Percentiles rank a stretch among this genome's conserved stretches.
These are phyloP conservation scores for Beauveria caledonica DNA, from an alignment of 2,329 filamentous ascomycete genomes.

Conservation along the genomic window DNA sequence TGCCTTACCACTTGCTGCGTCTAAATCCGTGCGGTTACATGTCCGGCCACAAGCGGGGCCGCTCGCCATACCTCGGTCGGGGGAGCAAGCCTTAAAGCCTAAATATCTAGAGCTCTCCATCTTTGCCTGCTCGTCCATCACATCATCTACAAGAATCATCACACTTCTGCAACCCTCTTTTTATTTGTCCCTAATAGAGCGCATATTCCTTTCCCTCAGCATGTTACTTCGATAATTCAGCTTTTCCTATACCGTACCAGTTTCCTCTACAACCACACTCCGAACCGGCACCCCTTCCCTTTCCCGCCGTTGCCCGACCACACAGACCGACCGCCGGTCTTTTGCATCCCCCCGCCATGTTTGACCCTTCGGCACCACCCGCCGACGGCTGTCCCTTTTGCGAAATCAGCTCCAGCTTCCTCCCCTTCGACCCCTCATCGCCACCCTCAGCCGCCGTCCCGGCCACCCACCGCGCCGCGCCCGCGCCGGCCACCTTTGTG, in stretches of 20 bases:
- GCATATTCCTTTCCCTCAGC: background rate
- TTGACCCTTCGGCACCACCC: constrained; percentile 27
- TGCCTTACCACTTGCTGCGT: background rate
- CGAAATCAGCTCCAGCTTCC: constrained; percentile 43
- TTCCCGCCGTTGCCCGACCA: too few species aligned
- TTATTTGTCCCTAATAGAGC: background rate
- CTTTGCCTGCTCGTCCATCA: background rate
- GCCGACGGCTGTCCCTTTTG: constrained; percentile 52
- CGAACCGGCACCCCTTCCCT: background rate
- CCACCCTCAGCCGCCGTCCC: constrained; percentile 34
- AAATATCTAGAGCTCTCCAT: background rate
- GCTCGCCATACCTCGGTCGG: constrained; percentile 8
- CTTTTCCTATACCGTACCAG: background rate
- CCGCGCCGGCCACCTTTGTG: constrained; percentile 46
- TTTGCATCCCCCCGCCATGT: constrained; percentile 16
- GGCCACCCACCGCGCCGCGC: constrained; percentile 18
- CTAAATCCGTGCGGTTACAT: background rate
- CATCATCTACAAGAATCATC: background rate
- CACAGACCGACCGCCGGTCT: background rate
- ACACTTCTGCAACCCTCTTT: background rate
- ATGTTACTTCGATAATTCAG: background rate
- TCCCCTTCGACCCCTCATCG: constrained; percentile 34
- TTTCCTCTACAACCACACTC: background rate
- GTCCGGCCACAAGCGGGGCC: constrained; percentile 3
- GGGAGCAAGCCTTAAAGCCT: background rate